A percentile compares a stretch with the other conserved stretches of the same genome.
Evolutionary conservation across 805 yeast species (phyloP).

Genomic region (Pichia kluyveri): DNA sequence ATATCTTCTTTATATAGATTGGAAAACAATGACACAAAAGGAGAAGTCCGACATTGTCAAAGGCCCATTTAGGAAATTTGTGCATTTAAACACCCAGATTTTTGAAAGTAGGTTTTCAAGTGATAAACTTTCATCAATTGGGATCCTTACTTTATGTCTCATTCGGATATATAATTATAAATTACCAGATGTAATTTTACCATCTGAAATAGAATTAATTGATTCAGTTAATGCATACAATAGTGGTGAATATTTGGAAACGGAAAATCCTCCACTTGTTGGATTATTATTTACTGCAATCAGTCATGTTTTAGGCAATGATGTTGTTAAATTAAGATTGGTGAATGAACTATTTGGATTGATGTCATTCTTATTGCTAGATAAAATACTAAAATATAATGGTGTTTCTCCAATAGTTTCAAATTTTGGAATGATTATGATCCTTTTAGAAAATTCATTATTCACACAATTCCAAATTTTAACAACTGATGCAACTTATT

Average conservation of each 20-base stretch:
- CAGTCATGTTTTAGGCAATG: conserved; percentile 48
- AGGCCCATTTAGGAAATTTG: conserved; percentile 8
- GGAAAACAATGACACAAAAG: no score
- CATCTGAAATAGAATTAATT: conserved; percentile 71
- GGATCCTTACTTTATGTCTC: not conserved
- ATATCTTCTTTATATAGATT: no score
- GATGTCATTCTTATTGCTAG: conserved; percentile 42
- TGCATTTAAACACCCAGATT: not conserved
- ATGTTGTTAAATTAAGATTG: conserved; percentile 37
- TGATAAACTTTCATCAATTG: conserved; percentile 13
- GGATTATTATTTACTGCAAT: conserved; percentile 63
- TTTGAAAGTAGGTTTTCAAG: no score
- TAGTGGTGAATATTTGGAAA: conserved; percentile 56
- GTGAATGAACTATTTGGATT: conserved; percentile 51
- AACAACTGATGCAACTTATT: conserved; percentile 35
- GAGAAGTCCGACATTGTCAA: not conserved
- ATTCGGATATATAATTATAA: conserved; percentile 33
- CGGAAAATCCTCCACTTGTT: conserved; percentile 74
- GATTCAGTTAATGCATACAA: conserved; percentile 58
- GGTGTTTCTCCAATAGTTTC: conserved; percentile 47
- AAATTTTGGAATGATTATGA: conserved; percentile 39
- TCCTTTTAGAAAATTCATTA: conserved; percentile 56
- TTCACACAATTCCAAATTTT: conserved; percentile 52
- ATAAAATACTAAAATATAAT: conserved; percentile 43
- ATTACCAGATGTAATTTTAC: conserved; percentile 70